phyloP scores from a whole-genome alignment of 805 yeast genomes.

The Hanseniaspora taiwanica region DNA sequence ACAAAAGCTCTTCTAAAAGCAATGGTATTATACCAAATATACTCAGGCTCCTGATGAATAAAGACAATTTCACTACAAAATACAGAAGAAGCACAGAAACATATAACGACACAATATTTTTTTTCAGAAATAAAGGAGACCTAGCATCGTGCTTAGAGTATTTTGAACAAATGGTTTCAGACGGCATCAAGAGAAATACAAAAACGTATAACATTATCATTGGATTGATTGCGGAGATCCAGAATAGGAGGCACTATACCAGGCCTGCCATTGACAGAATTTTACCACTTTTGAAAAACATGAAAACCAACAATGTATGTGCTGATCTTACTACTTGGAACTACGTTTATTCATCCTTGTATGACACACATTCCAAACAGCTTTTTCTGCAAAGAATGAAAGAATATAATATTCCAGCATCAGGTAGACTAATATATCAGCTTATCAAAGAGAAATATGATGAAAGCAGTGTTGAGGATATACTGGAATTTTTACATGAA shows the following conservation, averaged over 20 bases:
- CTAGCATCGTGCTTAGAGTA: constrained; percentile 28
- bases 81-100: constrained; percentile 19
- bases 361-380: constrained; percentile 23
- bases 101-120: constrained; percentile 29
- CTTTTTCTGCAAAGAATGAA: constrained; percentile 22
- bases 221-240: constrained; percentile 17
- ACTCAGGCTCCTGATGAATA: constrained; percentile 27
- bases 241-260: constrained; percentile 17
- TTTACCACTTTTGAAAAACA: constrained; percentile 19
- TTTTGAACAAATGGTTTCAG: constrained; percentile 28
- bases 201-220: constrained; percentile 29
- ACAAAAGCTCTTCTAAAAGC: constrained; percentile 24
- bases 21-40: constrained; percentile 28
- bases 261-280: constrained; percentile 18
- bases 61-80: constrained; percentile 23
- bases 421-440: constrained; percentile 15
- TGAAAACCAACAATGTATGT: constrained; percentile 16
- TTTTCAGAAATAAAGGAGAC: constrained; percentile 26
- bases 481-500: constrained; percentile 14
- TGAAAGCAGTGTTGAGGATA: constrained; percentile 10
- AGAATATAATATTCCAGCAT: constrained; percentile 21
- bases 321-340: constrained; percentile 30
- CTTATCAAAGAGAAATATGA: constrained; percentile 15
- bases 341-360: constrained; percentile 21
- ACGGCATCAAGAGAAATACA: constrained; percentile 23